Percentiles rank a stretch among this genome's conserved stretches.
Conservation (phyloP, 2,329 filamentous ascomycete genomes). For the Ceratocystiopsis sp. region DNA sequence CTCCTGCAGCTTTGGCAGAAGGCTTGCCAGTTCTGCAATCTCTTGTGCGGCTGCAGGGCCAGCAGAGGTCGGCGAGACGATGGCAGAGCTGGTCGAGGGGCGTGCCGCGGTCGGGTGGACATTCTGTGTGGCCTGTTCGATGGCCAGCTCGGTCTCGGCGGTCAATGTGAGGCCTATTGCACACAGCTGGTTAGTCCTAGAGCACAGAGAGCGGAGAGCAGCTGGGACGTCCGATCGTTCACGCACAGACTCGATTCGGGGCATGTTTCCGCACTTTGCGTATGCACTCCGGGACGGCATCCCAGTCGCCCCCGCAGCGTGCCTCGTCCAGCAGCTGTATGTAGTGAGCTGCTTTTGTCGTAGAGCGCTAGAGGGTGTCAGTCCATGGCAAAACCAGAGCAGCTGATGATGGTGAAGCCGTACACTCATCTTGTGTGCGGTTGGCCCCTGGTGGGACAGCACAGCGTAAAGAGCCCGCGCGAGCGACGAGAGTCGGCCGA, state of each 20-base stretch:
- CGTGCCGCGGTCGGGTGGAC: constrained; percentile 18
- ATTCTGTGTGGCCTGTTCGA: constrained; percentile 37
- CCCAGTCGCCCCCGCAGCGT: constrained; percentile 78
- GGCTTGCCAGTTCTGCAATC: constrained; percentile 20
- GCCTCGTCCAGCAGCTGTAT: constrained; percentile 68
- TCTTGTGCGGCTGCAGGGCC: no score
- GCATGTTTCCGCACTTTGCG: constrained; percentile 93
- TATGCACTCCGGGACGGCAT: constrained; percentile 69
- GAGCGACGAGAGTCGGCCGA: no score
- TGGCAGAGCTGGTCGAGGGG: constrained; percentile 10
- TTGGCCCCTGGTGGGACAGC: no score
- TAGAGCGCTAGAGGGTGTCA: background rate
- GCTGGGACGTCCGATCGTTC: background rate
- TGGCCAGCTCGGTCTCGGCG: constrained; percentile 50
- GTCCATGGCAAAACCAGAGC: no score
- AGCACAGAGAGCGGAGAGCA: background rate
- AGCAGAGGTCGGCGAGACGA: no score
- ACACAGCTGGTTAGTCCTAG: no score
- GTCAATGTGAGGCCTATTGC: constrained; percentile 47
- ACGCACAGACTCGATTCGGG: constrained; percentile 64
- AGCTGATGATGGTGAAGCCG: no score
- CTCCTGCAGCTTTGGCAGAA: constrained; percentile 32
- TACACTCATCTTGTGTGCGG: no score
- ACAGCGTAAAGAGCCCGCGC: no score
- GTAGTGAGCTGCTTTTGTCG: constrained; percentile 60